Evolutionary conservation across 495 filamentous ascomycete species (phyloP).

Genomic region (Pseudomonodictys pantanalensis): DNA sequence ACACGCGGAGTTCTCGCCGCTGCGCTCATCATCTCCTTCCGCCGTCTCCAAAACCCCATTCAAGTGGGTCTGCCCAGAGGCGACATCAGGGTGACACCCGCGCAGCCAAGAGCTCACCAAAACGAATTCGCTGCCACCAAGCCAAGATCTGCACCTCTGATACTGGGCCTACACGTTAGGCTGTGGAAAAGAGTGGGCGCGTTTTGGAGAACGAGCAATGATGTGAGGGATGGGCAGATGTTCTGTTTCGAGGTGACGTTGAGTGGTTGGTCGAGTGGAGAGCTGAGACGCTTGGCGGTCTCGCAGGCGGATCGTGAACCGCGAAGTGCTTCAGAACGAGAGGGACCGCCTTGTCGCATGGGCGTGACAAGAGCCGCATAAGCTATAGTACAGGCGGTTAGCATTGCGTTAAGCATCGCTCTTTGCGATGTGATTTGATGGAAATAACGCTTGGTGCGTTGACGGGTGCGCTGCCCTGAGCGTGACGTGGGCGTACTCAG

Average conservation of each 20-base stretch:
- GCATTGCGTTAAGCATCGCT: too few relatives aligned
- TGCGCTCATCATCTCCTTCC: not conserved
- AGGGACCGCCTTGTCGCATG: not conserved
- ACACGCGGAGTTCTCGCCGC: not conserved
- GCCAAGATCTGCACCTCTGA: not conserved
- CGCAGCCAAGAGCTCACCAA: not conserved
- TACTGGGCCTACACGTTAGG: not conserved
- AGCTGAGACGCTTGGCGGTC: constrained; percentile 5
- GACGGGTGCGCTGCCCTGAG: too few relatives aligned
- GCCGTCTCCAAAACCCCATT: not conserved
- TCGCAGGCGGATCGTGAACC: not conserved
- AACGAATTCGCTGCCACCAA: not conserved
- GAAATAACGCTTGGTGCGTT: too few relatives aligned
- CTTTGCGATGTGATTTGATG: too few relatives aligned
- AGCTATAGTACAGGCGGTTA: too few relatives aligned
- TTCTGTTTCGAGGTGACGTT: not conserved
- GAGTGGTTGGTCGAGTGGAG: not conserved
- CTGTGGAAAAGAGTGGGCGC: not conserved
- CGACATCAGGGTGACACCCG: not conserved
- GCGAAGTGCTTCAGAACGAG: not conserved
- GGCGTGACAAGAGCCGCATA: not conserved
- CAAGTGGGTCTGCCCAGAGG: not conserved
- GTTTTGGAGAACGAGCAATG: not conserved
- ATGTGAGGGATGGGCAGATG: not conserved
- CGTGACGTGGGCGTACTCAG: too few relatives aligned